Evolutionary conservation across 129 eudicot genomes (phyloP).

Genomic region (Oenanthe sinensis): DNA sequence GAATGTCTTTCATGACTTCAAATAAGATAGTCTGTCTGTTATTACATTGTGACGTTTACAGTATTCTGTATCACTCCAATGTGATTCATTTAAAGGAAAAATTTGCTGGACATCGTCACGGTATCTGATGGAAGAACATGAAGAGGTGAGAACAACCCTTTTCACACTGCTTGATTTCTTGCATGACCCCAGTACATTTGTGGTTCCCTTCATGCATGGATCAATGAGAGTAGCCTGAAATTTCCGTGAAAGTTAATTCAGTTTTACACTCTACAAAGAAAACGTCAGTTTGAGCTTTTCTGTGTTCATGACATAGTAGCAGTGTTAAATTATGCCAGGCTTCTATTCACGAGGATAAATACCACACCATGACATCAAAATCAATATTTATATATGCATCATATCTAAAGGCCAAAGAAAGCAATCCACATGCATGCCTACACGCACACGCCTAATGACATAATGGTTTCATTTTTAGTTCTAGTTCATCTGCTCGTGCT

Average conservation of each 20-base stretch:
- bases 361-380: not conserved
- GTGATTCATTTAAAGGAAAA: slow-evolving; percentile 76
- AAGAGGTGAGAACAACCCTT: slow-evolving; percentile 83
- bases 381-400: not conserved
- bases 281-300: not conserved
- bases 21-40: not conserved
- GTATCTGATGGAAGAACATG: slow-evolving; percentile 76
- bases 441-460: not conserved
- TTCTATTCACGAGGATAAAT: not conserved
- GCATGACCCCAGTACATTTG: slow-evolving; percentile 73
- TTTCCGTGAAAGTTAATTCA: slow-evolving; percentile 6
- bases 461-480: not conserved
- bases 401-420: not conserved
- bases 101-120: slow-evolving; percentile 51
- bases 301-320: too few species aligned
- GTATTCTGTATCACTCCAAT: slow-evolving; percentile 83
- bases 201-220: slow-evolving; percentile 84
- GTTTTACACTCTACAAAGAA: not conserved
- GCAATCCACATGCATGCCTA: not conserved
- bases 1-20: not conserved
- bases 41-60: slow-evolving; percentile 58
- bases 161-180: slow-evolving; percentile 62
- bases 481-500: not conserved
- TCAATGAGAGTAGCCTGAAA: slow-evolving; percentile 69
- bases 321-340: not conserved